Base-by-base conservation (phyloP, 2,329 filamentous ascomycete genomes). In the Hypoxylon sp. region DNA sequence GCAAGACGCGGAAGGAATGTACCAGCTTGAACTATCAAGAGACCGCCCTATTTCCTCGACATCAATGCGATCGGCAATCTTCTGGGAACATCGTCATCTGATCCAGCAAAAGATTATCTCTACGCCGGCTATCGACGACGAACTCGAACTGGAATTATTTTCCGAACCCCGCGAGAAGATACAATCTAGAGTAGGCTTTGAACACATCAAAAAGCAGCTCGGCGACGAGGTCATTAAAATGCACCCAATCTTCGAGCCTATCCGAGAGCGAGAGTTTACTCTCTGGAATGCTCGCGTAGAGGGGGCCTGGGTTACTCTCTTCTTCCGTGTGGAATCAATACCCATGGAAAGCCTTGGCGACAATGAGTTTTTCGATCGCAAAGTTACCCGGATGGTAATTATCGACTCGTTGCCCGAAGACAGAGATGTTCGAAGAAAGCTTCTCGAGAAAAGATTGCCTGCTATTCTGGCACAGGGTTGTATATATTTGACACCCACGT, bases 51-150 rank as follows among this genome's bases (percentile, higher is more conserved):
- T 77, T 1, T 66, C 70, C 1, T 5, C 58, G 0, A 53, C 59
- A 8, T 70, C 69, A 4, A 48, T 77, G 0, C 63, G 71, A 2
- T 66, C 74, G 3, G 74, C 68, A 2, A 10, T 77, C 5, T 75
- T 76, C 55, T 76, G 74, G 74, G 75, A 76, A 54, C 74, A 73
- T 26, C 63, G 71, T 13, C 69, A 74, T 22, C 54, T 75, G 2
- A 2, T 3, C 2, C 31, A 71, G 4, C 63, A 39, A 8, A 1
- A 1, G 0, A 58, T 73, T 4, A 47, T 77, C 24, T 75, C 72
- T 0, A 76, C 71, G 1, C 75, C 75, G 0, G 51, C 70, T 0
- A 13, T 71, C 14, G 71, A 75, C 17, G 63, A 72, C 14, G 60
- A 67, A 35, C 50, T 74, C 10, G 61, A 70, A 37, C 22, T 74